Base-by-base conservation (phyloP, 2,329 filamentous ascomycete genomes). In the Xylariaceae sp. region DNA sequence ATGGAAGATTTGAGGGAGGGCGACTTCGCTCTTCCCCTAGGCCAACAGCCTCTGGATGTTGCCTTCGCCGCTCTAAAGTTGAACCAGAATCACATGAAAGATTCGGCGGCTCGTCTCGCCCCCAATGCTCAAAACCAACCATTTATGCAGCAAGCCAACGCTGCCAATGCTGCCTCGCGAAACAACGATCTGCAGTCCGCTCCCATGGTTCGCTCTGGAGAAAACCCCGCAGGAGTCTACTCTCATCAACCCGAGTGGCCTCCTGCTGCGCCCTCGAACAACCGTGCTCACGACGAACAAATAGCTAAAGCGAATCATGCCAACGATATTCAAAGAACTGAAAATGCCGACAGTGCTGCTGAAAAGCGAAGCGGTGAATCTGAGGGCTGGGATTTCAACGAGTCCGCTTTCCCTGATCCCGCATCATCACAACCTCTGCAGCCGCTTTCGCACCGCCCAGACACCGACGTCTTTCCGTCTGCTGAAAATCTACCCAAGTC, bases 331-430 rank as follows among this genome's bases (percentile, higher is more conserved):
- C 62, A 61, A 17, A 65, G 63, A 14, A 55, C 64, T 34, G 70
- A 73, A 29, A 65, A 68, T n/a, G 45, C 63, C 17, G 70, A 70
- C 36, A 70, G 73, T 29, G 55, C 68, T 14, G 59, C 68, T 20
- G 73, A 80, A 42, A 77, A 83, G 60, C 65, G 65, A 20, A 58
- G 61, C 1, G 59, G 65, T 6, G 82, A 86, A 47, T 62, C 76
- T 1, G 91, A 95, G 59, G 88, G 80, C 7, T 98, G 93, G 93
- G 91, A 94, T 60, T 98, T 98, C 56, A 88, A 92, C 43, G 90
- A 96, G 47, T 76, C 82, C 7, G 72, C 76, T n/a, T 80, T 82
- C 42, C 69, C 79, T 0, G 85, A 87, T 33, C 68, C 78, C 11
- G 62, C 64, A 35, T 64, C 70, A 22, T 56, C 64, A 5, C 73